A percentile compares a stretch with the other conserved stretches of the same genome.
These are phyloP conservation scores for Fomitopsis schrenkii DNA, from an alignment of 1,284 basidiomycete species.

Conservation along the genomic window DNA sequence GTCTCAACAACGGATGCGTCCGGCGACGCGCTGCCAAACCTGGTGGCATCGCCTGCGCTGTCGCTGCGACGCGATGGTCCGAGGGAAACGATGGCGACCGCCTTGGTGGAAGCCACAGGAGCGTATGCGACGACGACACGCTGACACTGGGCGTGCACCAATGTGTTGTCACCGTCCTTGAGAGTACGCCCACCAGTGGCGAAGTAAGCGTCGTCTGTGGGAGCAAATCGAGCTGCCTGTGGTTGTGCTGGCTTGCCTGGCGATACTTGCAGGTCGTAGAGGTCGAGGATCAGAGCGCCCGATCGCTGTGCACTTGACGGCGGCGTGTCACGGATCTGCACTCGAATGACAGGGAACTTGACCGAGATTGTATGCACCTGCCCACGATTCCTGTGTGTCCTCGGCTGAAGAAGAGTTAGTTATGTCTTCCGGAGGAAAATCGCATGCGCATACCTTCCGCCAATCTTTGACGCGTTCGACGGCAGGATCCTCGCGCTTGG, in stretches of 20 bases:
- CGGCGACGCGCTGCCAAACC: conserved; percentile 12
- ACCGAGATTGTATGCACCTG: conserved; percentile 27
- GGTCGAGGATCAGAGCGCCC: conserved; percentile 63
- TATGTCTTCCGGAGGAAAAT: neutral
- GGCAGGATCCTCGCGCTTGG: conserved; percentile 3
- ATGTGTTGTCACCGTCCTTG: conserved; percentile 10
- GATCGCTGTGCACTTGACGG: conserved; percentile 46
- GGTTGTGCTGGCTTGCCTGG: conserved; percentile 24
- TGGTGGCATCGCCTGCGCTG: neutral
- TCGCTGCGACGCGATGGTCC: conserved; percentile 17
- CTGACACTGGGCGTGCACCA: conserved; percentile 37
- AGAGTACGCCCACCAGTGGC: conserved; percentile 3
- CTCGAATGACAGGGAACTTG: conserved; percentile 49
- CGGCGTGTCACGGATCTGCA: conserved; percentile 57
- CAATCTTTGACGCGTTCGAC: conserved; percentile 1
- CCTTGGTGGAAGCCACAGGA: conserved; percentile 28
- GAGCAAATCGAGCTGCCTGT: conserved; percentile 39
- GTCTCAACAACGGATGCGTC: conserved; percentile 1
- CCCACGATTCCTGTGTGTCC: conserved; percentile 1
- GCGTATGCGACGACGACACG: conserved; percentile 48
- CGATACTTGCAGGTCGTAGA: conserved; percentile 48
- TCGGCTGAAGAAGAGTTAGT: neutral
- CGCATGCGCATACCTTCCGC: conserved; percentile 18
- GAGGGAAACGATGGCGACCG: conserved; percentile 27
- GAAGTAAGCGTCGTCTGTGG: conserved; percentile 13